A percentile compares a stretch with the other conserved stretches of the same genome.
Conservation (phyloP, 2,329 filamentous ascomycete genomes). For the Fusarium fracticaudum region DNA sequence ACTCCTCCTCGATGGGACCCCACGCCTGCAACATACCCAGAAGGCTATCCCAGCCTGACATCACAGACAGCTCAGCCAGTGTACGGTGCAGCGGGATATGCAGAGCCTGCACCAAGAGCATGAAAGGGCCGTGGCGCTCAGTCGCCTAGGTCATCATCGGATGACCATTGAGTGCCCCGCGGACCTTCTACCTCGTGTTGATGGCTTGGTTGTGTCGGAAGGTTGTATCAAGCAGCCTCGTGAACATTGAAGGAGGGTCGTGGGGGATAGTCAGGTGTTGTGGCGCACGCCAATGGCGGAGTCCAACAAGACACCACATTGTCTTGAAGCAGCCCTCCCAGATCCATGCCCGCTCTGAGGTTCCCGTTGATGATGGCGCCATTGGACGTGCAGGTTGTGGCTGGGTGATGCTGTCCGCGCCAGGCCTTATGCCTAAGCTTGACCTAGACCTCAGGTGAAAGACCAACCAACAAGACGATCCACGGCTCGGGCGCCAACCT, state of each 20-base stretch:
- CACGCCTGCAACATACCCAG: slow-evolving; percentile 50
- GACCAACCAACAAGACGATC: not conserved
- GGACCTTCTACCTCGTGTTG: slow-evolving; percentile 37
- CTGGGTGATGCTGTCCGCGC: slow-evolving; percentile 19
- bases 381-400: slow-evolving; percentile 36
- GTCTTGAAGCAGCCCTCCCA: slow-evolving; percentile 18
- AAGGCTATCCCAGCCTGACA: slow-evolving; percentile 52
- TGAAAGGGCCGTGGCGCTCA: slow-evolving; percentile 43
- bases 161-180: slow-evolving; percentile 31
- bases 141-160: slow-evolving; percentile 27
- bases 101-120: slow-evolving; percentile 54
- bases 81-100: slow-evolving; percentile 55
- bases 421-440: slow-evolving; percentile 5
- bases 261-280: slow-evolving; percentile 51
- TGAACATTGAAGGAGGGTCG: slow-evolving; percentile 45
- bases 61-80: slow-evolving; percentile 50
- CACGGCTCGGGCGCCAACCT: slow-evolving; percentile 10
- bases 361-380: slow-evolving; percentile 35
- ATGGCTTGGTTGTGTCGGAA: slow-evolving; percentile 27
- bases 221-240: slow-evolving; percentile 46
- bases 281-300: slow-evolving; percentile 50
- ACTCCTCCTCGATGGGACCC: slow-evolving; percentile 56
- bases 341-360: slow-evolving; percentile 15
- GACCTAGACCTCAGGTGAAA: not conserved
- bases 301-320: slow-evolving; percentile 35